Base-by-base conservation (phyloP, 208 protist genomes). In the Leishmania lainsoni region DNA sequence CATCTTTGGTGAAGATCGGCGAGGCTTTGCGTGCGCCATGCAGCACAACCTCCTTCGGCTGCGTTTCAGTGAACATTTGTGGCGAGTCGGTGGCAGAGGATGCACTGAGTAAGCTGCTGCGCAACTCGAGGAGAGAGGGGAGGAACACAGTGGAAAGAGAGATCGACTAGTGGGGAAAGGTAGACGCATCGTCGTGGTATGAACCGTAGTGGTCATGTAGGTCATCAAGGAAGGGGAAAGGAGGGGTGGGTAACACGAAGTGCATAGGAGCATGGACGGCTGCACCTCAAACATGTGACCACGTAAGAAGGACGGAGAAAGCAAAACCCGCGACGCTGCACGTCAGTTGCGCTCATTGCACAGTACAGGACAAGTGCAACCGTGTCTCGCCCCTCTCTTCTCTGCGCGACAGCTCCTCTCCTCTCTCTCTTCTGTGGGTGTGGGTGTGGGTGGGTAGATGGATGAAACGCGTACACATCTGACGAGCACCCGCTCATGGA, bases 31-130 rank as follows among this genome's bases (percentile, higher is more conserved):
- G 61, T 5, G 48, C 48, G 29, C 61, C 76, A 22, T 12, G 48
- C 58, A 48, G 22, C 12, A 71, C 29, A 17, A 79, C 61, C 61
- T 79, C 26, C 76, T 69, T 71, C 17, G 63, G 76, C 45, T 79
- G 45, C 26, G 76, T 79, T 17, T 79, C 48, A 48, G 54, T 71
- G 61, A 79, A 72, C 76, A 79, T 79, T 32, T 22, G 45, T 45
- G 12, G 69, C 6, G 20, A 20, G 26, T n/a, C 12, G 69, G 69
- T 4, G n/a, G 69, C 5, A 54, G 26, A 51, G 45, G 3, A 22
- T 10, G 54, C 68, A 51, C 45, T 35, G 68, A n/a, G 26, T 29
- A 32, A 73, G 14, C n/a, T 2, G 6, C 26, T 73, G 42, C 42
- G 63, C 32, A 48, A 5, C 48, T 1, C 17, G 45, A 51, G 42